These are phyloP conservation scores for Athelia psychrophila DNA, from an alignment of 1,284 basidiomycete genomes.

Conservation along the genomic window DNA sequence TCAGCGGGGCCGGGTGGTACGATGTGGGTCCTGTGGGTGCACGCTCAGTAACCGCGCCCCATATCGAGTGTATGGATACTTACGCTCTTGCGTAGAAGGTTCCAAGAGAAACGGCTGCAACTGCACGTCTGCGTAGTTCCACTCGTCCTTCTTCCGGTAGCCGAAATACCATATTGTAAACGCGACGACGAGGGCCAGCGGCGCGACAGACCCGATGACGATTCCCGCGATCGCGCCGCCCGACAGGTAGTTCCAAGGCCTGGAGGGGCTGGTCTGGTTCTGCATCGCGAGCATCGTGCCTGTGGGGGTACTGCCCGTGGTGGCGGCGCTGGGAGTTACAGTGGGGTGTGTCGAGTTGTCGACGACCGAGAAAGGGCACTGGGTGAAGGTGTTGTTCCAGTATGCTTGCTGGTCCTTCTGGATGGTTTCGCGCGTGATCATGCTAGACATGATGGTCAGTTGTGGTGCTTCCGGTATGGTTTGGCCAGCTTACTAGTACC, in stretches of 20 bases:
- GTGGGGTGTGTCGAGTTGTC: not conserved
- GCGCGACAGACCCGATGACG: not conserved
- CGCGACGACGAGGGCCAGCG: not conserved
- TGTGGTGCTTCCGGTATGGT: too few species aligned
- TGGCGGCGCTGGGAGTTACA: not conserved
- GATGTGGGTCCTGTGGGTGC: too few species aligned
- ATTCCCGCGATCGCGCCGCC: not conserved
- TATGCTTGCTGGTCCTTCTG: not conserved
- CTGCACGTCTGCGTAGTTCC: too few species aligned
- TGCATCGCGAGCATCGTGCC: not conserved
- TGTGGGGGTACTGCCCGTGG: not conserved
- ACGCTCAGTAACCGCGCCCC: too few species aligned
- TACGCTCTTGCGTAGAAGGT: too few species aligned
- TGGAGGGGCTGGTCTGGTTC: not conserved
- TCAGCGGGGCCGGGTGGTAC: too few species aligned
- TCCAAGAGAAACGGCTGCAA: too few species aligned
- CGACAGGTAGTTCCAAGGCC: not conserved
- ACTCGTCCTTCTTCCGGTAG: too few species aligned
- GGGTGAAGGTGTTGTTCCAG: conserved; percentile 1
- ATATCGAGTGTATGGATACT: too few species aligned
- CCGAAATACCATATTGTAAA: not conserved
- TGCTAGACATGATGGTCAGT: not conserved
- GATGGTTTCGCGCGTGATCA: not conserved
- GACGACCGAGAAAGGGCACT: not conserved
- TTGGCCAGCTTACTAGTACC: too few species aligned